Evolutionary conservation across 1,284 basidiomycete genomes (phyloP).

Genomic region (Tilletia setariae): DNA sequence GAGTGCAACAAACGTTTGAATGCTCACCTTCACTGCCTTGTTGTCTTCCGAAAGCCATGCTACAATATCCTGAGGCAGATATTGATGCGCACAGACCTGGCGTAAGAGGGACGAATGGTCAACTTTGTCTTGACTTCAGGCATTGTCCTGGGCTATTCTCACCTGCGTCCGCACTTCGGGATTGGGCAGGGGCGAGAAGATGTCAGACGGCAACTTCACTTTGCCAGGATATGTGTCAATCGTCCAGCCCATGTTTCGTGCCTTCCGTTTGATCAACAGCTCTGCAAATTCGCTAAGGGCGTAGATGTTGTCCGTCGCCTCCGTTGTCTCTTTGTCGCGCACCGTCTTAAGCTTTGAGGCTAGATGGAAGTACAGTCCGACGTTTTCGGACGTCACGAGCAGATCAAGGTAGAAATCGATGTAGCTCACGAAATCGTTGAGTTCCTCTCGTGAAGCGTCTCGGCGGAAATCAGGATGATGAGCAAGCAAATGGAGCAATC

Average conservation of each 20-base stretch:
- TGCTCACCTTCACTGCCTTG: conserved; percentile 15
- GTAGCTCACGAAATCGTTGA: conserved; percentile 58
- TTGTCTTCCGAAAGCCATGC: conserved; percentile 1
- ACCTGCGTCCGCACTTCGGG: conserved; percentile 40
- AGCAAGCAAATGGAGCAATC: conserved; percentile 79
- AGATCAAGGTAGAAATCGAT: conserved; percentile 81
- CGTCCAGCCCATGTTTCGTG: conserved; percentile 69
- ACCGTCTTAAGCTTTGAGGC: conserved; percentile 81
- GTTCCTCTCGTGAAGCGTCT: conserved; percentile 70
- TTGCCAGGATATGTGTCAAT: conserved; percentile 76
- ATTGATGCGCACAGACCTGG: conserved; percentile 18
- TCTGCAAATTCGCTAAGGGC: conserved; percentile 84
- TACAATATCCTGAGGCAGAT: conserved; percentile 12
- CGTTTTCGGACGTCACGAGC: conserved; percentile 71
- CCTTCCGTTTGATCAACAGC: conserved; percentile 72
- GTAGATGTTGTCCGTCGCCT: conserved; percentile 68
- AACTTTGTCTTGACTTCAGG: neutral
- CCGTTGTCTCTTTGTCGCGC: conserved; percentile 61
- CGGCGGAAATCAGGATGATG: conserved; percentile 89
- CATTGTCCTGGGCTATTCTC: neutral
- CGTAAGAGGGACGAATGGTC: neutral
- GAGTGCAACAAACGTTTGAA: neutral
- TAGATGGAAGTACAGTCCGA: conserved; percentile 77
- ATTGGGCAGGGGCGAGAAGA: conserved; percentile 60
- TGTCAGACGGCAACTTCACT: conserved; percentile 75